These are phyloP conservation scores for Ophiorrhiza pumila DNA, from an alignment of 257 asterid species.

Conservation along the genomic window DNA sequence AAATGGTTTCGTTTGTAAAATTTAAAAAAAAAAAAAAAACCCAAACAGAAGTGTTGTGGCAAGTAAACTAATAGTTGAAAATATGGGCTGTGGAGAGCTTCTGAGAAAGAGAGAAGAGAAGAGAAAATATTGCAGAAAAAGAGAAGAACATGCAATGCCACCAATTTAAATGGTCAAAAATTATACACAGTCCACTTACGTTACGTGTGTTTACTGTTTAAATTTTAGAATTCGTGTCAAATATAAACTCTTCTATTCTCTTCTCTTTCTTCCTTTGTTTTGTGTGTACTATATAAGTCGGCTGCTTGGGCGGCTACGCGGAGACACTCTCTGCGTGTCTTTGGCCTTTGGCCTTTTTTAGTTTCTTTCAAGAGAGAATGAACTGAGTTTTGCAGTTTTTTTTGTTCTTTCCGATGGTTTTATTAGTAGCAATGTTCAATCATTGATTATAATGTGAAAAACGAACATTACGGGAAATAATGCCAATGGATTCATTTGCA, in stretches of 20 bases:
- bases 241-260: not conserved
- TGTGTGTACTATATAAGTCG: conserved; percentile 1
- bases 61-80: not conserved
- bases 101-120: not conserved
- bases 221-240: conserved; percentile 15
- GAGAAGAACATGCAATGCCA: conserved; percentile 28
- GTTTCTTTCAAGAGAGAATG: too few species aligned
- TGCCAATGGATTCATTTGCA: too few species aligned
- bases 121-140: not conserved
- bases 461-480: not conserved
- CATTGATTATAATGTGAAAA: too few species aligned
- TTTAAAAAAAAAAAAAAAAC: not conserved
- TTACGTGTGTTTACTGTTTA: too few species aligned
- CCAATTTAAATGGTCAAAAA: conserved; percentile 16
- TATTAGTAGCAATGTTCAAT: too few species aligned
- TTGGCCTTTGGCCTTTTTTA: too few species aligned
- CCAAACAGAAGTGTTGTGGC: not conserved
- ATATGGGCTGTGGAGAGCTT: not conserved
- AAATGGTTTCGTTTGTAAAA: not conserved
- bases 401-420: too few species aligned
- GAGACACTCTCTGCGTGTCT: too few species aligned
- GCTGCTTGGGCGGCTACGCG: not conserved
- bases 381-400: too few species aligned
- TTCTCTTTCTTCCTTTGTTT: not conserved
- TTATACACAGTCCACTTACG: not conserved